A percentile compares a stretch with the other conserved stretches of the same genome.
Conservation (phyloP, 1,284 basidiomycete genomes). For the Ceratobasidium sp. region DNA sequence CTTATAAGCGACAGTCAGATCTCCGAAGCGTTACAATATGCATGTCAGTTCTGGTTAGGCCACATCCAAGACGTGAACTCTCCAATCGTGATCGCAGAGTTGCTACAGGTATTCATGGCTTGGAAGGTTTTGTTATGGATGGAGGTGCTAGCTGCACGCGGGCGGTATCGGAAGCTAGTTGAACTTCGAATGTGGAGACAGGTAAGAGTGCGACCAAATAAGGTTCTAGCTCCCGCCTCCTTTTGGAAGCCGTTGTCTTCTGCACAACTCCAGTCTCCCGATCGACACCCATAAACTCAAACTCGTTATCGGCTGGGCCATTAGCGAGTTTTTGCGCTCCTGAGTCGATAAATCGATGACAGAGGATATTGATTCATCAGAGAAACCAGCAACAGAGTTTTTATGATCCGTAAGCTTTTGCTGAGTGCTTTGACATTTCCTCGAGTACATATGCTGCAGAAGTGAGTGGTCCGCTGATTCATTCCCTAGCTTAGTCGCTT, state of each 20-base stretch:
- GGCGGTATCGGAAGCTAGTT: not conserved
- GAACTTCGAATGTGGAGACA: not conserved
- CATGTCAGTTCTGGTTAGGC: conserved; percentile 23
- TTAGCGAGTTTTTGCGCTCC: too few species aligned
- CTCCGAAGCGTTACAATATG: conserved; percentile 9
- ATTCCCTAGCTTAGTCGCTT: not conserved
- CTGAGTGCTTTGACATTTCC: not conserved
- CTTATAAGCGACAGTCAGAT: not conserved
- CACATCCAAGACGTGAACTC: not conserved
- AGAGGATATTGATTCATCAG: too few species aligned
- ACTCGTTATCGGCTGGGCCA: not conserved
- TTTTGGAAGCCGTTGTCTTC: not conserved
- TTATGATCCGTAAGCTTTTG: not conserved
- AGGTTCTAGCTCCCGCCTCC: not conserved
- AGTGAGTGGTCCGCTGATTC: not conserved
- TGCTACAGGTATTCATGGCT: not conserved
- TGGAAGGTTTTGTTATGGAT: not conserved
- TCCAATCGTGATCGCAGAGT: too few species aligned
- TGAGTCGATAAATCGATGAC: too few species aligned
- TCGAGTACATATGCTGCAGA: not conserved
- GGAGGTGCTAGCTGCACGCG: not conserved
- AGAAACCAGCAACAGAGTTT: not conserved
- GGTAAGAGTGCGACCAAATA: not conserved
- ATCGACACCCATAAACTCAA: not conserved
- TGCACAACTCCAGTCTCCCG: not conserved